Percentiles rank a stretch among this genome's conserved stretches.
phyloP scores from a whole-genome alignment of 1,139 yeast genomes.

The Lodderomyces margitis region DNA sequence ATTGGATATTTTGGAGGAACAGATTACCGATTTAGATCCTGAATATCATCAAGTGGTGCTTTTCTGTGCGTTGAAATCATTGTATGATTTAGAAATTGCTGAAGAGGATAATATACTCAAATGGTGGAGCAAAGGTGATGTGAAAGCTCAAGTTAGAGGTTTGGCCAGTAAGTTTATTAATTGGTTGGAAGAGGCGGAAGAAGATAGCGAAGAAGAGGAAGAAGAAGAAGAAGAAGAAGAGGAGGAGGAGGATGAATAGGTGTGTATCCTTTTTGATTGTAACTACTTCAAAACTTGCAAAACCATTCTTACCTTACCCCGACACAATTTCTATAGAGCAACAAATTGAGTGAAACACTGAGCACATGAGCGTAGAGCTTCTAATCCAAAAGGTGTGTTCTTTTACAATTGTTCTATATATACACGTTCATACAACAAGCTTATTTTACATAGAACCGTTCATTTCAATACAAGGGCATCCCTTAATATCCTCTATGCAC shows the following conservation, averaged over 20 bases:
- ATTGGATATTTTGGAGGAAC: conserved; percentile 54
- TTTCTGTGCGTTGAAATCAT: conserved; percentile 60
- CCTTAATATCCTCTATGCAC: too few relatives aligned
- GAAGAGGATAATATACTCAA: conserved; percentile 75
- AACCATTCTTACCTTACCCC: too few relatives aligned
- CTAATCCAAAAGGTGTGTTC: too few relatives aligned
- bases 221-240: conserved; percentile 19
- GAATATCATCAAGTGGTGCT: conserved; percentile 49
- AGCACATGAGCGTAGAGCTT: too few relatives aligned
- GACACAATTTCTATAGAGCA: too few relatives aligned
- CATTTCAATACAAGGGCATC: too few relatives aligned
- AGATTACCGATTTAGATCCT: conserved; percentile 33
- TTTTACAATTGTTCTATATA: too few relatives aligned
- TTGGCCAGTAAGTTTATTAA: conserved; percentile 73
- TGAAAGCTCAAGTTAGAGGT: conserved; percentile 47
- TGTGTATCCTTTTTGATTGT: too few relatives aligned
- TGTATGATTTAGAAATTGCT: conserved; percentile 77
- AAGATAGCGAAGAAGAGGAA: conserved; percentile 47
- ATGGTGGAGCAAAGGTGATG: conserved; percentile 71
- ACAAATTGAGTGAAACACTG: too few relatives aligned
- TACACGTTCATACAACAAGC: too few relatives aligned
- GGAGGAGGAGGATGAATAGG: neutral
- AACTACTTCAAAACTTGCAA: too few relatives aligned
- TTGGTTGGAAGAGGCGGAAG: conserved; percentile 88
- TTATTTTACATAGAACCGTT: too few relatives aligned